phyloP scores from a whole-genome alignment of 139 green algal species.

The Eudorina sp. region DNA sequence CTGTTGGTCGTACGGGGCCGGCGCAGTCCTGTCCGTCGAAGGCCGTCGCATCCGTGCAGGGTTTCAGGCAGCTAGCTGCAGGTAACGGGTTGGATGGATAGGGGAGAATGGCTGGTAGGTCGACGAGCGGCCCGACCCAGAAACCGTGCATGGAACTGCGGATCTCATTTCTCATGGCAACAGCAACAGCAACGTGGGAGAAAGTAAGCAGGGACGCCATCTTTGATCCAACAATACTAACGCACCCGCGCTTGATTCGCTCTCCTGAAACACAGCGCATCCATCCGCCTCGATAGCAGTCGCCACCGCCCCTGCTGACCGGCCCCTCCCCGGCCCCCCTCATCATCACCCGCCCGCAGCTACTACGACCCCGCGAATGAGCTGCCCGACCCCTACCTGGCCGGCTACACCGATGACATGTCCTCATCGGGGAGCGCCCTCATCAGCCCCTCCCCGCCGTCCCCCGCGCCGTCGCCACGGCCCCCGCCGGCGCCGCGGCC shows the following conservation, averaged over 20 bases:
- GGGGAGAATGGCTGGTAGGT: too few relatives aligned
- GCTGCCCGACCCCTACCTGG: slow-evolving; percentile 7
- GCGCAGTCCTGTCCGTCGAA: background rate
- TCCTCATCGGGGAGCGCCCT: too few relatives aligned
- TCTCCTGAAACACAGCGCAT: background rate
- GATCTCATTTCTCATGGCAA: background rate
- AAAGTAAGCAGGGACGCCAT: background rate
- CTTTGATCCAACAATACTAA: background rate
- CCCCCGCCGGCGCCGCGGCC: too few relatives aligned
- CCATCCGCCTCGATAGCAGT: background rate
- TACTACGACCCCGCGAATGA: slow-evolving; percentile 2
- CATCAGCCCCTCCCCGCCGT: too few relatives aligned
- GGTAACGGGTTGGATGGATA: too few relatives aligned
- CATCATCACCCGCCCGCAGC: background rate
- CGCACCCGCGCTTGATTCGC: too few relatives aligned
- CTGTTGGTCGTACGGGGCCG: background rate
- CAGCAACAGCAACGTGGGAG: background rate
- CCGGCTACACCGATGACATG: background rate
- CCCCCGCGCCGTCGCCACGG: too few relatives aligned
- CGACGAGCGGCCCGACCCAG: too few relatives aligned
- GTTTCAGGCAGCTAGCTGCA: background rate
- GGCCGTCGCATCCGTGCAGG: background rate
- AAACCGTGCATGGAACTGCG: too few relatives aligned
- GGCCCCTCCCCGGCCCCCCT: background rate
- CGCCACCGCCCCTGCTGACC: background rate